phyloP scores from a whole-genome alignment of 2,329 filamentous ascomycete species.

The Cladosporium oxysporum region DNA sequence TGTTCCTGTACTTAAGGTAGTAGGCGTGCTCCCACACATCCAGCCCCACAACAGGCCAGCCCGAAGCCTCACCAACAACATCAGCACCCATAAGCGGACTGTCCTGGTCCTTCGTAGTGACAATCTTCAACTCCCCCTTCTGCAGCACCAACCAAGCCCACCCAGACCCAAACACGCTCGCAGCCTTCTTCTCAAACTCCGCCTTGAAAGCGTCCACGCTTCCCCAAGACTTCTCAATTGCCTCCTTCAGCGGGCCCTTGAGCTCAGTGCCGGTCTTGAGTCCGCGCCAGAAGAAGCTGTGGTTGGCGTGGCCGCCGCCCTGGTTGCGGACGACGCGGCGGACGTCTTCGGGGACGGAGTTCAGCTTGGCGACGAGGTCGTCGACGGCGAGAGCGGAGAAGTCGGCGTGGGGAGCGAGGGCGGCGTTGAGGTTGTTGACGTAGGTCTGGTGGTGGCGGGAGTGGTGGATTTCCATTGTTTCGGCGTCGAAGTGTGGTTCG shows the following conservation, averaged over 20 bases:
- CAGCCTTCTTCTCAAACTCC: slow-evolving; percentile 64
- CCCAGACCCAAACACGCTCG: slow-evolving; percentile 78
- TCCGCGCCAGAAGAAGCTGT: slow-evolving; percentile 90
- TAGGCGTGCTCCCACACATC: slow-evolving; percentile 97
- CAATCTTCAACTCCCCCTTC: slow-evolving; percentile 54
- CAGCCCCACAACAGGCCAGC: slow-evolving; percentile 68
- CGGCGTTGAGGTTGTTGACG: slow-evolving; percentile 72
- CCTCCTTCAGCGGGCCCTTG: slow-evolving; percentile 58
- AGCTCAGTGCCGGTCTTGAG: slow-evolving; percentile 60
- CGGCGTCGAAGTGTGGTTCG: slow-evolving; percentile 71
- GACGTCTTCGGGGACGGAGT: slow-evolving; percentile 60
- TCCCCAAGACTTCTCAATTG: slow-evolving; percentile 69
- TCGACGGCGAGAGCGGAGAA: slow-evolving; percentile 54
- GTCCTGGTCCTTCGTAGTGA: slow-evolving; percentile 86
- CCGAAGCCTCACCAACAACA: slow-evolving; percentile 2
- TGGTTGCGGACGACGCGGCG: slow-evolving; percentile 54
- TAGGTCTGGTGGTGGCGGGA: slow-evolving; percentile 78
- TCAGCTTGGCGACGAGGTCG: slow-evolving; percentile 50
- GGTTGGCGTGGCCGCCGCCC: slow-evolving; percentile 90
- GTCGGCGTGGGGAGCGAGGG: slow-evolving; percentile 59
- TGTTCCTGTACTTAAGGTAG: slow-evolving; percentile 80
- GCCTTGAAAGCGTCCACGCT: slow-evolving; percentile 65
- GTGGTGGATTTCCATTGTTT: slow-evolving; percentile 83
- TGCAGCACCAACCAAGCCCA: slow-evolving; percentile 77
- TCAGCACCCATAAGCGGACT: slow-evolving; percentile 40